Percentiles rank a stretch among this genome's conserved stretches.
These are phyloP conservation scores for Vitis hybrid DNA, from an alignment of 177 flowering plant genomes.

Conservation along the genomic window DNA sequence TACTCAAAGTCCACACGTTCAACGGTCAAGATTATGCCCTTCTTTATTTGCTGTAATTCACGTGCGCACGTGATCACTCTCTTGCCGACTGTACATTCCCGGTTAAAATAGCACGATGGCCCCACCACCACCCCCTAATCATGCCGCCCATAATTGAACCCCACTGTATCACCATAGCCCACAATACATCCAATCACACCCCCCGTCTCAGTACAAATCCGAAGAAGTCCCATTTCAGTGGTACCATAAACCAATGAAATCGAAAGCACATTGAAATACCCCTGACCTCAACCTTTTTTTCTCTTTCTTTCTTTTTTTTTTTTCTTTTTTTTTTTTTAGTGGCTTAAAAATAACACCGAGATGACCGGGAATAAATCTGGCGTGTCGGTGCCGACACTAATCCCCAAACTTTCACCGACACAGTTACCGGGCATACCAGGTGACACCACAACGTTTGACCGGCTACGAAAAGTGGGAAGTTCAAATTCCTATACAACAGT, in stretches of 20 bases:
- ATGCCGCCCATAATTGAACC: too few species aligned
- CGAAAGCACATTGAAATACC: neutral
- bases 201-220: too few species aligned
- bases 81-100: neutral
- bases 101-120: neutral
- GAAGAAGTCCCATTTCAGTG: neutral
- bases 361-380: constrained; percentile 24
- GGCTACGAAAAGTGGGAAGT: constrained; percentile 2
- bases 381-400: constrained; percentile 50
- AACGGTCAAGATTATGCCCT: neutral
- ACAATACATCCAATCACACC: too few species aligned
- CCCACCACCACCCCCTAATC: too few species aligned
- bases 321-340: neutral
- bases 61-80: constrained; percentile 3
- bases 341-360: neutral
- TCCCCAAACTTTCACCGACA: constrained; percentile 17
- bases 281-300: neutral
- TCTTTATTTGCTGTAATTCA: constrained; percentile 8
- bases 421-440: constrained; percentile 25
- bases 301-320: too few species aligned
- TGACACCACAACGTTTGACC: constrained; percentile 3
- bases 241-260: neutral
- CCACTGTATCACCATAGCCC: too few species aligned
- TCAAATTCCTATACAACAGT: constrained; percentile 2
- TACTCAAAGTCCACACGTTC: neutral